These are phyloP conservation scores for Cyberlindnera xishuangbannaensis DNA, from an alignment of 805 yeast genomes.

Conservation along the genomic window DNA sequence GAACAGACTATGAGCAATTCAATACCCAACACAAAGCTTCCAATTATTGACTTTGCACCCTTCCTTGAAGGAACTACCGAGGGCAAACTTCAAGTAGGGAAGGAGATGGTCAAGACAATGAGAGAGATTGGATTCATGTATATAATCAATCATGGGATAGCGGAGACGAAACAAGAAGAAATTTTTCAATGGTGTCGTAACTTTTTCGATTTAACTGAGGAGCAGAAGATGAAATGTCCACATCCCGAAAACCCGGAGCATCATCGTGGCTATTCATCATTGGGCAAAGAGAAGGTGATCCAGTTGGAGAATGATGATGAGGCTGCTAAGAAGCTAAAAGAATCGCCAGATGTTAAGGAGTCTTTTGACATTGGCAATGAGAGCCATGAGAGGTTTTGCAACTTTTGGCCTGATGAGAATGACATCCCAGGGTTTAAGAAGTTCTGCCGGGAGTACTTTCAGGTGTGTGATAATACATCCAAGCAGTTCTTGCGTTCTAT, in stretches of 20 bases:
- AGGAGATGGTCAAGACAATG: constrained; percentile 22
- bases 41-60: constrained; percentile 23
- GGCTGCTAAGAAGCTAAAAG: constrained; percentile 11
- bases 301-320: constrained; percentile 21
- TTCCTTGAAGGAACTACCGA: constrained; percentile 22
- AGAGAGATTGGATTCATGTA: constrained; percentile 21
- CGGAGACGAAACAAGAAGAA: constrained; percentile 6
- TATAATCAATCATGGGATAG: constrained; percentile 19
- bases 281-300: constrained; percentile 22
- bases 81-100: constrained; percentile 17
- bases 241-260: constrained; percentile 21
- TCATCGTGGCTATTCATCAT: constrained; percentile 21
- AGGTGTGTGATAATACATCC: constrained; percentile 5
- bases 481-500: constrained; percentile 14
- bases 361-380: constrained; percentile 21
- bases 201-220: constrained; percentile 12
- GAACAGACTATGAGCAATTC: too few relatives aligned
- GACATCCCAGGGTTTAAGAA: constrained; percentile 20
- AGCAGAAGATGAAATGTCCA: constrained; percentile 16
- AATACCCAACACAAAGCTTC: too few relatives aligned
- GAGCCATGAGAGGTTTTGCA: constrained; percentile 8
- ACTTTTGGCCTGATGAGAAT: constrained; percentile 21
- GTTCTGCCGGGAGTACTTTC: constrained; percentile 12
- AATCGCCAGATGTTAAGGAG: constrained; percentile 21
- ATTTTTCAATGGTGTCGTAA: constrained; percentile 17